Evolutionary conservation across 352 stramenopile genomes (phyloP), one percentile per base, ranked within the genome.

Genomic region (Pythium vanterpoolii): DNA sequence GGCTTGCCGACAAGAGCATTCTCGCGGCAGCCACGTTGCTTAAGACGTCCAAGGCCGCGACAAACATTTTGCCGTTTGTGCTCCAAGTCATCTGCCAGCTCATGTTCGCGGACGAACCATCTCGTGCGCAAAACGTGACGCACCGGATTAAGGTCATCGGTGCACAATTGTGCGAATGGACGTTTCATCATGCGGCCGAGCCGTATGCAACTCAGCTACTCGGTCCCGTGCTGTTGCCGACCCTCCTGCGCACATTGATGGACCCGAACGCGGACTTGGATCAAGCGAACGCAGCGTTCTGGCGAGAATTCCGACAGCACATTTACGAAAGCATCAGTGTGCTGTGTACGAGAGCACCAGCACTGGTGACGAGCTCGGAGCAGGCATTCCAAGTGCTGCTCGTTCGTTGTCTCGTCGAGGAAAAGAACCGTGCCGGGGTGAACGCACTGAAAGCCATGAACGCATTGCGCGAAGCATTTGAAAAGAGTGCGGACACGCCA

Each of bases 341-440:
- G 19, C 54, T 93, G 40, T 72, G 68, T 14, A 58, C 43, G 4
- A 59, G 84, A 38, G 58, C 61, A 18, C 78, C 84, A 0, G 23
- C 46, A 4, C 52, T 87, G 8, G 71, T 90, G 11, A 73, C 70
- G 24, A 54, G 62, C 19, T 85, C 79, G 2, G 75, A 86, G 24
- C 74, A 92, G 49, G 65, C 77, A 7, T 93, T 93, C 28, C 81
- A 93, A 62, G 72, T 87, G n/a, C 45, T 93, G 27, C 65, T 91
- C 36, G 79, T 88, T 38, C 74, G 78, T 30, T 82, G 74, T 45
- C 67, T 91, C 8, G 60, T 72, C 0, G 79, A 89, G 63, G 79
- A 89, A 62, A 71, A 76, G 42, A 54, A 62, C 8, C 65, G 74
- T 0, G 77, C 69, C 31, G 81, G 79, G 30, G 77, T 74, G 6